phyloP scores from a whole-genome alignment of 345 rosid genomes.

The Murraya paniculata region DNA sequence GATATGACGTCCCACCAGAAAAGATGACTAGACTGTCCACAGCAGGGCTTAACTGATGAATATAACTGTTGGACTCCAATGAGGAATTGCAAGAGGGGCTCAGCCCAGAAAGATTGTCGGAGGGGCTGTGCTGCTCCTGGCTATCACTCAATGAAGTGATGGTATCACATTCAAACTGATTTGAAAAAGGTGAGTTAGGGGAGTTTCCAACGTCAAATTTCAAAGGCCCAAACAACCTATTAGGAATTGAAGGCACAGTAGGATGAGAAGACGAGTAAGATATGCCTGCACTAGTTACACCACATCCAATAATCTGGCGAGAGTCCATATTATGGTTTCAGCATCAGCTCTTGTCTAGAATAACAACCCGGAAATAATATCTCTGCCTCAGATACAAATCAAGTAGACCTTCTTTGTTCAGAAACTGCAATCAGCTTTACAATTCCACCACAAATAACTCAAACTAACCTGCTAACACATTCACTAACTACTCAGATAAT shows the following conservation, averaged over 20 bases:
- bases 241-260: conserved; percentile 31
- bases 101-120: conserved; percentile 43
- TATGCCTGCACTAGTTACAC: conserved; percentile 41
- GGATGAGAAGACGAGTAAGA: conserved; percentile 41
- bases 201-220: conserved; percentile 39
- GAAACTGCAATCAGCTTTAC: conserved; percentile 10
- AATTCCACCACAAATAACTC: not conserved
- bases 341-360: conserved; percentile 25
- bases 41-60: conserved; percentile 38
- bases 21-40: conserved; percentile 20
- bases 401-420: not conserved
- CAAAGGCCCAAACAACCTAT: conserved; percentile 32
- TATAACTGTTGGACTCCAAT: conserved; percentile 30
- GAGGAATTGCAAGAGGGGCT: conserved; percentile 52
- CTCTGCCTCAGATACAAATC: not conserved
- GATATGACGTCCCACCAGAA: conserved; percentile 26
- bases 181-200: conserved; percentile 41
- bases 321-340: conserved; percentile 41
- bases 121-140: conserved; percentile 47
- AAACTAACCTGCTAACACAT: conserved; percentile 27
- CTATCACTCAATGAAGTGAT: conserved; percentile 41
- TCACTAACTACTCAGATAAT: not conserved
- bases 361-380: not conserved
- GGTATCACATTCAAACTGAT: conserved; percentile 41
- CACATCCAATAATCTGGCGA: conserved; percentile 32